phyloP scores from a whole-genome alignment of 2,329 filamentous ascomycete species.

The Pezicula neosporulosa region DNA sequence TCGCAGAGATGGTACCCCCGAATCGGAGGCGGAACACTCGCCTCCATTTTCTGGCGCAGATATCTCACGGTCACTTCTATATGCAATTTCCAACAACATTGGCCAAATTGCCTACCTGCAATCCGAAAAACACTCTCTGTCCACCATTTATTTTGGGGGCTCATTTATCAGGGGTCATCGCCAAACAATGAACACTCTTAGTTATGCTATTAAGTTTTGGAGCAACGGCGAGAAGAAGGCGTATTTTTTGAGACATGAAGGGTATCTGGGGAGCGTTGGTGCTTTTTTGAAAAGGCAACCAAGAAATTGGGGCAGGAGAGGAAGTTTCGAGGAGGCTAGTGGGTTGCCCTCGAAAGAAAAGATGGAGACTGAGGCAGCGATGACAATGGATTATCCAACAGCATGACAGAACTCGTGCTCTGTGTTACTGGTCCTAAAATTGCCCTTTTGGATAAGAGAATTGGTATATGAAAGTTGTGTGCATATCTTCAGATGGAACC shows the following conservation, averaged over 20 bases:
- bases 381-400: not conserved
- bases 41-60: constrained; percentile 73
- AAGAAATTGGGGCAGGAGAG: constrained; percentile 82
- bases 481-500: too few relatives aligned
- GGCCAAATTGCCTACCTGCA: constrained; percentile 98
- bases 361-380: not conserved
- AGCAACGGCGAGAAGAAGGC: constrained; percentile 90
- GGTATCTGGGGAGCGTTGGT: constrained; percentile 89
- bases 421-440: too few relatives aligned
- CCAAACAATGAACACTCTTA: constrained; percentile 96
- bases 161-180: constrained; percentile 94
- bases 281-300: constrained; percentile 92
- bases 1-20: constrained; percentile 20
- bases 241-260: constrained; percentile 93
- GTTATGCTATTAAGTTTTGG: constrained; percentile 98
- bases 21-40: constrained; percentile 1
- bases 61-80: constrained; percentile 86
- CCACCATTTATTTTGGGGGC: constrained; percentile 95
- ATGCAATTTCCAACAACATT: constrained; percentile 96
- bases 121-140: constrained; percentile 86
- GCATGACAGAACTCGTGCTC: not conserved
- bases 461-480: too few relatives aligned
- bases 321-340: constrained; percentile 46
- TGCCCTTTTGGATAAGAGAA: too few relatives aligned
- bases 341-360: not conserved